Percentiles rank a stretch among this genome's conserved stretches.
Conservation (phyloP, 164 flowering plant genomes). For the Macadamia integrifolia region DNA sequence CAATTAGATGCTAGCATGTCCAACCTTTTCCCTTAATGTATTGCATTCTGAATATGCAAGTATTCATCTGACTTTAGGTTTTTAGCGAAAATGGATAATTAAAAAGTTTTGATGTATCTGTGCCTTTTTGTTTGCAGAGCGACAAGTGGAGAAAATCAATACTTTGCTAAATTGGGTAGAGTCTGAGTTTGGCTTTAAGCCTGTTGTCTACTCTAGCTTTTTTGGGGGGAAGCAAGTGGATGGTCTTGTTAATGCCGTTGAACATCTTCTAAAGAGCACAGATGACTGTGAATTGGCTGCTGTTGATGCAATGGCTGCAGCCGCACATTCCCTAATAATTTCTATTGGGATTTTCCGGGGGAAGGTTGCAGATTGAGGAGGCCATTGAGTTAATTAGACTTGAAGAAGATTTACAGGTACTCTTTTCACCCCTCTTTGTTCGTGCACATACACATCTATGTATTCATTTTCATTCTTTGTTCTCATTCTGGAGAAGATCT, state of each 20-base stretch:
- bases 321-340: slow-evolving; percentile 79
- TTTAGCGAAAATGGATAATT: neutral
- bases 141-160: slow-evolving; percentile 77
- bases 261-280: slow-evolving; percentile 55
- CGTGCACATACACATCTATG: neutral
- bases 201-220: slow-evolving; percentile 64
- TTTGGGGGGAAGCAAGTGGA: slow-evolving; percentile 93
- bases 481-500: no score
- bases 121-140: slow-evolving; percentile 35
- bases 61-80: neutral
- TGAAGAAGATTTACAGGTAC: slow-evolving; percentile 95
- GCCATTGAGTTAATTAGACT: slow-evolving; percentile 84
- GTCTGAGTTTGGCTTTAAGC: slow-evolving; percentile 79
- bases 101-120: neutral
- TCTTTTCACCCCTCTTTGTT: neutral
- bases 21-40: no score
- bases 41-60: no score
- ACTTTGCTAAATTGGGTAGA: slow-evolving; percentile 83
- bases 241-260: slow-evolving; percentile 61
- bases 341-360: slow-evolving; percentile 60
- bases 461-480: no score
- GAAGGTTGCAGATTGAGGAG: slow-evolving; percentile 72
- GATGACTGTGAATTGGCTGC: slow-evolving; percentile 80
- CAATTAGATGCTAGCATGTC: no score
- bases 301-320: slow-evolving; percentile 84